Conservation (phyloP, 2,329 filamentous ascomycete genomes). For the Fusarium oligoseptatum region DNA sequence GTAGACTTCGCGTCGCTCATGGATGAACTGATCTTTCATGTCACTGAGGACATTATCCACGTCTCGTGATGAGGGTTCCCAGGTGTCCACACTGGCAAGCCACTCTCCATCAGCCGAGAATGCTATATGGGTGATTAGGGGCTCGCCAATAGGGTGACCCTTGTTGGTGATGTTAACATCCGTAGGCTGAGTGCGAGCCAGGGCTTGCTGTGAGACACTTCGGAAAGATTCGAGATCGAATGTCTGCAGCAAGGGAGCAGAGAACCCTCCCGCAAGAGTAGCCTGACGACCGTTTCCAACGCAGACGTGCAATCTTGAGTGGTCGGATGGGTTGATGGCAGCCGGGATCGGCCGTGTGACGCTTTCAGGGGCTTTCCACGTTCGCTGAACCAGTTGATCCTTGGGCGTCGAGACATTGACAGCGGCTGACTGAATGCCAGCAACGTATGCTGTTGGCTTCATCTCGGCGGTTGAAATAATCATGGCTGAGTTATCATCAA, state of each 20-base stretch:
- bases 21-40: conserved; percentile 59
- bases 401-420: conserved; percentile 64
- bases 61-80: conserved; percentile 81
- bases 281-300: conserved; percentile 73
- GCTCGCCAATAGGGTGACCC: conserved; percentile 79
- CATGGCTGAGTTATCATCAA: conserved; percentile 94
- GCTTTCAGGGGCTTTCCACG: conserved; percentile 60
- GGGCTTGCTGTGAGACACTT: conserved; percentile 86
- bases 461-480: conserved; percentile 91
- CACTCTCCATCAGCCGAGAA: conserved; percentile 86
- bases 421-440: conserved; percentile 79
- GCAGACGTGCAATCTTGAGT: conserved; percentile 76
- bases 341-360: conserved; percentile 68
- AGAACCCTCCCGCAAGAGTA: conserved; percentile 64
- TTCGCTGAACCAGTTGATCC: conserved; percentile 65
- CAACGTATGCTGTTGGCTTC: conserved; percentile 84
- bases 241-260: conserved; percentile 78
- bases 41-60: conserved; percentile 61
- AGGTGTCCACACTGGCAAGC: conserved; percentile 93
- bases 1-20: conserved; percentile 77
- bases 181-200: conserved; percentile 89
- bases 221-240: conserved; percentile 86
- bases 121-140: conserved; percentile 80
- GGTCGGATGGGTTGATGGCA: conserved; percentile 70
- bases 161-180: conserved; percentile 82